These are phyloP conservation scores for Arthonia radiata DNA, from an alignment of 495 filamentous ascomycete genomes.

Conservation along the genomic window DNA sequence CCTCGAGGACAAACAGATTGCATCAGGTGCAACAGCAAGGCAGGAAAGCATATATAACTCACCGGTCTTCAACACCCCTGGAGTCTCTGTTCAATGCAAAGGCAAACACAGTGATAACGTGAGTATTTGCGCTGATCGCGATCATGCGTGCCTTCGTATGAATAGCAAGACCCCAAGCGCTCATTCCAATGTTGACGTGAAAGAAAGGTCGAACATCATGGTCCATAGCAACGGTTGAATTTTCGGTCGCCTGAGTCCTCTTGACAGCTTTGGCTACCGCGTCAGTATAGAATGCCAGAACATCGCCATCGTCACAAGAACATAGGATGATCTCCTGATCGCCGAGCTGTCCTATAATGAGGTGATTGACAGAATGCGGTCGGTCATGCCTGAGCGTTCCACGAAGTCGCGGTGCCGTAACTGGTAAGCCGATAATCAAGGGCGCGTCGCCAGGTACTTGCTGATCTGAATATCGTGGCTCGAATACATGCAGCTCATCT, in stretches of 20 bases:
- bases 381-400: slow-evolving; percentile 30
- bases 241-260: slow-evolving; percentile 8
- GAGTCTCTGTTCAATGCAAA: slow-evolving; percentile 36
- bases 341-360: slow-evolving; percentile 60
- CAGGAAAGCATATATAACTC: too few relatives aligned
- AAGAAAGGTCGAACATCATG: slow-evolving; percentile 32
- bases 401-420: slow-evolving; percentile 17
- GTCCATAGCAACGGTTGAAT: slow-evolving; percentile 2
- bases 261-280: slow-evolving; percentile 24
- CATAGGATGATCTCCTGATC: slow-evolving; percentile 53
- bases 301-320: slow-evolving; percentile 72
- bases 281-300: slow-evolving; percentile 47
- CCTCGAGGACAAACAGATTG: too few relatives aligned
- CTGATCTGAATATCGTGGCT: slow-evolving; percentile 41
- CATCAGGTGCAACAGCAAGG: too few relatives aligned
- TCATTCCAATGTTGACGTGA: slow-evolving; percentile 43
- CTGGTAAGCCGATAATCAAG: slow-evolving; percentile 38
- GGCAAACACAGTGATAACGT: slow-evolving; percentile 42
- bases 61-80: too few relatives aligned
- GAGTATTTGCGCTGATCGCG: slow-evolving; percentile 52
- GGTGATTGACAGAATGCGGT: slow-evolving; percentile 53
- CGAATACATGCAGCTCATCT: slow-evolving; percentile 47
- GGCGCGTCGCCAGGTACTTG: slow-evolving; percentile 31
- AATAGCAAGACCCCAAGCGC: slow-evolving; percentile 77
- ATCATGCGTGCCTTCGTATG: slow-evolving; percentile 57